Conservation (phyloP, 768 basidiomycete genomes). For the Trametes cinnabarina region DNA sequence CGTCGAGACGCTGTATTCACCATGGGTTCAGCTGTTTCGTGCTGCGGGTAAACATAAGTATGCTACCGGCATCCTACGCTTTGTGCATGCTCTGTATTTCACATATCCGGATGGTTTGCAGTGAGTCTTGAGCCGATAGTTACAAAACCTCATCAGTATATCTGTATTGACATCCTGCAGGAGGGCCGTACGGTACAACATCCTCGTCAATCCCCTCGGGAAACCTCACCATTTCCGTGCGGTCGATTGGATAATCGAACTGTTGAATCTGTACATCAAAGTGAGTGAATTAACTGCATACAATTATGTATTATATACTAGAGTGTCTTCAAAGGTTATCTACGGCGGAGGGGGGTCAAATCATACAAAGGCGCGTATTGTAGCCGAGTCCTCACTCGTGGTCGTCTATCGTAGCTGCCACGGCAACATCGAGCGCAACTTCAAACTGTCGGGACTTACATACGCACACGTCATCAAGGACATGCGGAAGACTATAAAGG, state of each 20-base stretch:
- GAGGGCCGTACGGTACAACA: conserved; percentile 23
- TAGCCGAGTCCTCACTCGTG: conserved; percentile 36
- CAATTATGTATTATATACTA: neutral
- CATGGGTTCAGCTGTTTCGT: conserved; percentile 33
- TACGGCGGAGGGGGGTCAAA: conserved; percentile 38
- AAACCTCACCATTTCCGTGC: conserved; percentile 29
- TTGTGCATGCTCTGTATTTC: conserved; percentile 24
- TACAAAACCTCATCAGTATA: neutral
- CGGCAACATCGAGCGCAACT: conserved; percentile 2
- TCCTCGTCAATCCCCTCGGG: conserved; percentile 37
- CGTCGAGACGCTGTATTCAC: conserved; percentile 27
- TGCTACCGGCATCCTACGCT: conserved; percentile 23
- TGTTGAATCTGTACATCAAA: conserved; percentile 44
- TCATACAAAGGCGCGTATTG: conserved; percentile 30
- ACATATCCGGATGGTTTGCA: conserved; percentile 19
- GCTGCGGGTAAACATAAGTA: conserved; percentile 33
- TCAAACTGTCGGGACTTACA: neutral
- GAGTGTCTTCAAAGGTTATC: conserved; percentile 25
- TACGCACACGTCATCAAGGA: neutral
- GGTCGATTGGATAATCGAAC: conserved; percentile 42
- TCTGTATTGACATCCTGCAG: too few relatives aligned
- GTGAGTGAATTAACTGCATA: conserved; percentile 19
- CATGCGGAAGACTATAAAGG: neutral
- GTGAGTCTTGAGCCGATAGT: too few relatives aligned
- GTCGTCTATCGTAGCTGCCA: conserved; percentile 32